Percentiles rank a stretch among this genome's conserved stretches.
These are phyloP conservation scores for Cordia subcordata DNA, from an alignment of 257 asterid species.

Conservation along the genomic window DNA sequence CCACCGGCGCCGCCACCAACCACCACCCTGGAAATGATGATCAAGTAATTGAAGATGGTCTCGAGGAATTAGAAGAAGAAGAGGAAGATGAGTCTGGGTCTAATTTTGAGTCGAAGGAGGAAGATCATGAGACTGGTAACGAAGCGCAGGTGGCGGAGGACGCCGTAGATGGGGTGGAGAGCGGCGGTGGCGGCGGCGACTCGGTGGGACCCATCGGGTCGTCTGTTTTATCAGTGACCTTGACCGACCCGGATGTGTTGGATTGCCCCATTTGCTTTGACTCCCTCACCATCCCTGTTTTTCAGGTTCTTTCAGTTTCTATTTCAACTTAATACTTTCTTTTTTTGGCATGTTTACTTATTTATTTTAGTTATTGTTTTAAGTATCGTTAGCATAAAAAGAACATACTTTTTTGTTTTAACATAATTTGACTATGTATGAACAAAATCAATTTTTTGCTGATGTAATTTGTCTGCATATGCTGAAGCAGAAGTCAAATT, in stretches of 20 bases:
- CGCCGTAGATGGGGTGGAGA: not conserved
- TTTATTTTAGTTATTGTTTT: too few species aligned
- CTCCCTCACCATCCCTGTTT: conserved; percentile 53
- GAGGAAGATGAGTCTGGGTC: conserved; percentile 8
- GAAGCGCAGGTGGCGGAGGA: not conserved
- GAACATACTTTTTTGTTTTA: too few species aligned
- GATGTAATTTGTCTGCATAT: too few species aligned
- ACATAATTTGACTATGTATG: too few species aligned
- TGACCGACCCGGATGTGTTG: conserved; percentile 65
- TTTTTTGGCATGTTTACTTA: not conserved
- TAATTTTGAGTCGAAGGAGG: not conserved
- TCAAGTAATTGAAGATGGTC: not conserved
- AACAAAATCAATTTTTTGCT: too few species aligned
- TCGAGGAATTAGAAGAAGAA: not conserved
- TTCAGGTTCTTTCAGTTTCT: conserved; percentile 42
- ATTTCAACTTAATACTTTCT: not conserved
- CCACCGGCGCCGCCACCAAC: conserved; percentile 3
- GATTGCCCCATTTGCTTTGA: conserved; percentile 72
- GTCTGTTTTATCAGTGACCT: conserved; percentile 29
- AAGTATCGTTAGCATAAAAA: too few species aligned
- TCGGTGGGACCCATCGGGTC: conserved; percentile 7
- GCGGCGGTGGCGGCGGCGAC: not conserved
- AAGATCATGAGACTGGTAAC: not conserved
- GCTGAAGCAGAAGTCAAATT: too few species aligned
- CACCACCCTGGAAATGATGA: not conserved